Evolutionary conservation across 257 asterid genomes (phyloP).

Genomic region (Solanum medicagineum): DNA sequence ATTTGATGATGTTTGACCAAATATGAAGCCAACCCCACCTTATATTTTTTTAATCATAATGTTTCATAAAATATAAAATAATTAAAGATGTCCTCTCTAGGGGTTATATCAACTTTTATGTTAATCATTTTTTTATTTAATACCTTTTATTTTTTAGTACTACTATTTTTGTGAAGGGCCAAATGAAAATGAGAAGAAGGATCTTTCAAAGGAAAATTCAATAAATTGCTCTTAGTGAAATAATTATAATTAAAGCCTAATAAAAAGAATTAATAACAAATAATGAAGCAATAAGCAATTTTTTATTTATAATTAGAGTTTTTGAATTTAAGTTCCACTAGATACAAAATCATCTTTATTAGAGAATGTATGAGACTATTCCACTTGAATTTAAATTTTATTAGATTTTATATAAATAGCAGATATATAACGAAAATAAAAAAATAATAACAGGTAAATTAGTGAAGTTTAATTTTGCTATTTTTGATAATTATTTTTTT

Average conservation of each 20-base stretch:
- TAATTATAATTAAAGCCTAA: background rate
- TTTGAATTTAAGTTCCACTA: too few relatives aligned
- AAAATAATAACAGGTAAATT: background rate
- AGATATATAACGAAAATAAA: background rate
- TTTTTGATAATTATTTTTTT: background rate
- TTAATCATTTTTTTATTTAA: background rate
- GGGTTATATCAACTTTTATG: background rate
- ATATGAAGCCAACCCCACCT: background rate
- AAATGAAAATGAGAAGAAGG: background rate
- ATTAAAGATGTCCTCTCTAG: background rate
- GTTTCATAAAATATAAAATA: background rate
- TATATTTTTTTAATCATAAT: background rate
- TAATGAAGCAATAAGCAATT: background rate
- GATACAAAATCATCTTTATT: too few relatives aligned
- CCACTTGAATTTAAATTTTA: background rate
- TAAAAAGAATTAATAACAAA: background rate
- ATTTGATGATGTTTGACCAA: background rate
- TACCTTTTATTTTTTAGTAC: background rate
- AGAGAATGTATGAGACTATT: too few relatives aligned
- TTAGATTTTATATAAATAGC: background rate
- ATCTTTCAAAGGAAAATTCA: background rate
- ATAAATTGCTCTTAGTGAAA: background rate
- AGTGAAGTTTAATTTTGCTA: background rate
- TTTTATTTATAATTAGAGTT: too few relatives aligned
- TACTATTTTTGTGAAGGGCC: background rate